Evolutionary conservation across 2,329 filamentous ascomycete species (phyloP).

Genomic region (Cladosporium phlei): DNA sequence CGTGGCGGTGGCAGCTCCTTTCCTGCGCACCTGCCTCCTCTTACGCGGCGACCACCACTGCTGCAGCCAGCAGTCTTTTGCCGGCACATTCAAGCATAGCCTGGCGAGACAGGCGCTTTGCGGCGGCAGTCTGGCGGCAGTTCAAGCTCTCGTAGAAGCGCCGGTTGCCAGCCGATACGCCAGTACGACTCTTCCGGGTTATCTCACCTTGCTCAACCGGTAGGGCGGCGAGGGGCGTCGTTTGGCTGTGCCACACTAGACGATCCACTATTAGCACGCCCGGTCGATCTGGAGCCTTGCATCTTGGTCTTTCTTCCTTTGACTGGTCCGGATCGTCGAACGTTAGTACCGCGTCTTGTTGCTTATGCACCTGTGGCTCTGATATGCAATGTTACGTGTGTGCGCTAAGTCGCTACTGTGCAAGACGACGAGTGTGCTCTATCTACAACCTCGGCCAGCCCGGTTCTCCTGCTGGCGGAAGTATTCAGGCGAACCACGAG

Average conservation of each 20-base stretch:
- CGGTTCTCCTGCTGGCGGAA: too few species aligned
- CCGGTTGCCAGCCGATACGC: conserved; percentile 11
- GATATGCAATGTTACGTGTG: too few species aligned
- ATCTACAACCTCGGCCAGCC: too few species aligned
- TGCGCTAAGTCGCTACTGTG: too few species aligned
- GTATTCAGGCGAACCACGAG: too few species aligned
- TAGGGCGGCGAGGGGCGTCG: conserved; percentile 10
- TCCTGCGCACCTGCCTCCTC: too few species aligned
- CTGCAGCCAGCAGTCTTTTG: conserved; percentile 2
- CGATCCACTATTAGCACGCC: conserved; percentile 1
- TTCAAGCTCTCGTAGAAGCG: conserved; percentile 3
- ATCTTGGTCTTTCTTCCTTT: conserved; percentile 8
- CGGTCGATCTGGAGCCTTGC: conserved; percentile 10
- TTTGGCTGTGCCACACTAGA: conserved; percentile 8
- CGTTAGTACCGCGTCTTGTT: neutral
- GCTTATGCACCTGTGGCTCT: neutral
- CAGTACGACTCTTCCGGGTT: conserved; percentile 6
- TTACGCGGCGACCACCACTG: neutral
- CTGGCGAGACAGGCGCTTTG: too few species aligned
- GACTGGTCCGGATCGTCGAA: conserved; percentile 6
- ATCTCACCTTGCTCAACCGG: conserved; percentile 11
- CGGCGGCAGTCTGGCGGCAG: conserved; percentile 9
- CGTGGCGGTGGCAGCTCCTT: too few species aligned
- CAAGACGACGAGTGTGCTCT: too few species aligned
- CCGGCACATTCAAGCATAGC: neutral